These are phyloP conservation scores for Nakaseomyces sp. DNA, from an alignment of 1,139 yeast genomes.

Conservation along the genomic window DNA sequence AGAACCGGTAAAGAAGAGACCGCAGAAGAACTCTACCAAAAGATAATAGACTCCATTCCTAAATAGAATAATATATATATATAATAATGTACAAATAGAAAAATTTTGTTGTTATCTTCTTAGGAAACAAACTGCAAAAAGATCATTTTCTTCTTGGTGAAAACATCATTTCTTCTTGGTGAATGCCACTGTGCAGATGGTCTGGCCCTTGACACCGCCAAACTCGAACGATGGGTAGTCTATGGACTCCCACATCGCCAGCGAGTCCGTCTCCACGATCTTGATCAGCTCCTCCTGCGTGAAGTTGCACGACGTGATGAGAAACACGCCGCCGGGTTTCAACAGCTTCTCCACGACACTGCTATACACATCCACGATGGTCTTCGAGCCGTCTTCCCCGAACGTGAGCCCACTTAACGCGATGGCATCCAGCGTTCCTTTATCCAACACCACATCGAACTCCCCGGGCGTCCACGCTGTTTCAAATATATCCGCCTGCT, in stretches of 20 bases:
- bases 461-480: slow-evolving; percentile 29
- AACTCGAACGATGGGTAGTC: slow-evolving; percentile 75
- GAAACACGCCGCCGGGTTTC: slow-evolving; percentile 47
- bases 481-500: slow-evolving; percentile 41
- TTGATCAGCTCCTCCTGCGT: slow-evolving; percentile 64
- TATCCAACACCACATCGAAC: slow-evolving; percentile 75
- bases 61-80: slow-evolving; percentile 5
- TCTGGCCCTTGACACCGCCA: slow-evolving; percentile 81
- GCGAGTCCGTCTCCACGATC: slow-evolving; percentile 39
- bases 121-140: neutral
- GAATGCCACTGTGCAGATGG: slow-evolving; percentile 83
- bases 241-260: slow-evolving; percentile 54
- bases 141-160: too few relatives aligned
- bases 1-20: slow-evolving; percentile 58
- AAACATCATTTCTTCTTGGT: slow-evolving; percentile 29
- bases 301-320: slow-evolving; percentile 93
- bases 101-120: too few relatives aligned
- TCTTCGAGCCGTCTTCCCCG: slow-evolving; percentile 29
- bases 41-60: slow-evolving; percentile 34
- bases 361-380: slow-evolving; percentile 50
- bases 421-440: slow-evolving; percentile 95
- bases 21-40: slow-evolving; percentile 49
- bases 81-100: too few relatives aligned
- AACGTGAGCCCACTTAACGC: slow-evolving; percentile 62
- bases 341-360: slow-evolving; percentile 49